Percentiles rank a stretch among this genome's conserved stretches.
Conservation (phyloP, 305 asterid genomes). For the Vinca major region DNA sequence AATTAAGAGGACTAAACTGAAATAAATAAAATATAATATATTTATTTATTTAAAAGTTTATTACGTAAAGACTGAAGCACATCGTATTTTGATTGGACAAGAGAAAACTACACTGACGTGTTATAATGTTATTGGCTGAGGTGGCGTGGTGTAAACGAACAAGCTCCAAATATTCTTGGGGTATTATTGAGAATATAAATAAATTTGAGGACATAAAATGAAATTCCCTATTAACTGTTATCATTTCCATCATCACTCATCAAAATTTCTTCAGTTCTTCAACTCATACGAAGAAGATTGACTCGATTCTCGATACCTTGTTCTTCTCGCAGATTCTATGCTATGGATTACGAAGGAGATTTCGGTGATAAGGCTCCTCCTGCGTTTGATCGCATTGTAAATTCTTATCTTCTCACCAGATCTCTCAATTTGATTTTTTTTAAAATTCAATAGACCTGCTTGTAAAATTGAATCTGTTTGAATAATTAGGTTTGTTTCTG, state of each 20-base stretch:
- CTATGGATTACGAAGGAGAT: conserved; percentile 38
- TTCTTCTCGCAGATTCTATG: neutral
- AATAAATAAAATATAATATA: too few species aligned
- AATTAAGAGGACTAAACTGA: too few species aligned
- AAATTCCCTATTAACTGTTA: neutral
- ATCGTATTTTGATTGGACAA: conserved; percentile 1
- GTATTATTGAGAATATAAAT: neutral
- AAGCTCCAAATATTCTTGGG: neutral
- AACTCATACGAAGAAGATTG: conserved; percentile 4
- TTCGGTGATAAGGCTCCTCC: conserved; percentile 42
- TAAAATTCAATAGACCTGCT: conserved; percentile 28
- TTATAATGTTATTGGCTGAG: too few species aligned
- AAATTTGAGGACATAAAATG: neutral
- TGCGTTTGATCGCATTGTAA: conserved; percentile 49
- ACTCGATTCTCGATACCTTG: neutral
- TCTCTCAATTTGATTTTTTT: conserved; percentile 5
- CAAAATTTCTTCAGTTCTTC: neutral
- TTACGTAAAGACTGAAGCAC: too few species aligned
- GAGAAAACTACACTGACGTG: neutral
- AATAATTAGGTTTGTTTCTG: neutral
- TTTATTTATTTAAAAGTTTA: too few species aligned
- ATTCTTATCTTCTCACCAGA: conserved; percentile 7
- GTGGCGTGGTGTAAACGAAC: neutral
- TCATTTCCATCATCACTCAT: neutral
- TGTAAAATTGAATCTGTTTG: neutral